Base-by-base conservation (phyloP, 1,284 basidiomycete species). In the Cryptococcus neoformans region DNA sequence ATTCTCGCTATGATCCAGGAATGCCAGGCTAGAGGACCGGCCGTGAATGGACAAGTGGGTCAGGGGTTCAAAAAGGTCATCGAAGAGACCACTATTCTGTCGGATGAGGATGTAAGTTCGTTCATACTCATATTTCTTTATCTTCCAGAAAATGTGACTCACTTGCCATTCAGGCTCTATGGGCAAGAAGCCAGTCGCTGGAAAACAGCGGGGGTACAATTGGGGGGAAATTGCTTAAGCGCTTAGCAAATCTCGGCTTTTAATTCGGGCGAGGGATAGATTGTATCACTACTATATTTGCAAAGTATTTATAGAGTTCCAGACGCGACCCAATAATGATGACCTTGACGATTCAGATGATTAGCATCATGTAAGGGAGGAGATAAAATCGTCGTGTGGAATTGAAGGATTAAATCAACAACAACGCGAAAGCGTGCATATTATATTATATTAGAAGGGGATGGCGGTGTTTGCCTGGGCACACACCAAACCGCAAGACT, bases 21-120 rank as follows among this genome's bases (percentile, higher is more conserved):
- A n/a, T 76, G 73, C 58, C 73, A 74, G 45, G 41, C 59, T 2
- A 57, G 60, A 21, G 72, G 68, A 1, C 49, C 67, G 1, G 63
- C 65, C 36, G 62, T 67, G 0, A 56, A 58, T 9, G 68, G 69
- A 0, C 39, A 54, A 7, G 58, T 62, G 3, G 60, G 59, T 6
- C 49, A 57, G 8, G 40, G 58, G 5, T 70, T 76, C 59, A 60
- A 60, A 17, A 56, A 53, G n/a, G 45, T 71, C 5, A 63, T 76
- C 12, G 60, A 68, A 48, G 70, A 71, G 14, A 72, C 71, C 1
- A 62, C 62, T 4, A 60, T 76, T 35, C 72, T 76, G 14, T 28
- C 53, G 1, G 63, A 64, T 51, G 74, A 76, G 51, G 74, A 76
- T 57, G 73, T 73, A 56, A 71, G 73, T 67, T 4, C 28, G 73